These are phyloP conservation scores for Dalbergia oliveri DNA, from an alignment of 306 rosid species.

Conservation along the genomic window DNA sequence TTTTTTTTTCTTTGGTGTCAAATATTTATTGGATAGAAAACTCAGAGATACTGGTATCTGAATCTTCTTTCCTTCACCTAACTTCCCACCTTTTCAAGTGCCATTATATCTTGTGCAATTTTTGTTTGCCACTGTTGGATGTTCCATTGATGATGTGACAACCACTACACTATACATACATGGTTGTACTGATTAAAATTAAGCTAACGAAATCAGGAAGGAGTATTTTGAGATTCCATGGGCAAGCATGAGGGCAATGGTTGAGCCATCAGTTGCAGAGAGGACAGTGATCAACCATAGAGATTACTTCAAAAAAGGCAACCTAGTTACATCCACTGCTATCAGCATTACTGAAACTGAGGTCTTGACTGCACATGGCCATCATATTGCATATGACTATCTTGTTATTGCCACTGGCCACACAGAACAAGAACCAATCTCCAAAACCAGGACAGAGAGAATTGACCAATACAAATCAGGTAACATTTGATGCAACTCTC, in stretches of 20 bases:
- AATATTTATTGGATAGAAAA: no score
- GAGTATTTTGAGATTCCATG: constrained; percentile 95
- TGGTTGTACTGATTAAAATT: constrained; percentile 13
- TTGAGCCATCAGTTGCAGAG: constrained; percentile 80
- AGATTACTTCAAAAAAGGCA: constrained; percentile 72
- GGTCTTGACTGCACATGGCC: constrained; percentile 75
- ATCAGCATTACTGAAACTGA: constrained; percentile 65
- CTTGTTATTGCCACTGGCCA: constrained; percentile 90
- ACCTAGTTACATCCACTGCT: constrained; percentile 65
- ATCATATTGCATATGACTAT: constrained; percentile 67
- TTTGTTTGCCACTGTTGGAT: neutral
- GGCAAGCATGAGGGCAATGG: constrained; percentile 83
- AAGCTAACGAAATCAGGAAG: constrained; percentile 61
- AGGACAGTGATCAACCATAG: constrained; percentile 76
- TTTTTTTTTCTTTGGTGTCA: no score
- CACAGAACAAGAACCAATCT: constrained; percentile 45
- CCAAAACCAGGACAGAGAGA: constrained; percentile 68
- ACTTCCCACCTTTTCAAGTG: no score
- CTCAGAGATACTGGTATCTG: no score
- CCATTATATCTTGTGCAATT: no score
- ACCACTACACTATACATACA: neutral
- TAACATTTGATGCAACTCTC: constrained; percentile 31
- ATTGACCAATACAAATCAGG: constrained; percentile 69
- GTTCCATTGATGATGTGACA: constrained; percentile 26
- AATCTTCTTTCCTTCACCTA: no score